Conservation (phyloP, 1,139 yeast species). For the Candida tropicalis region DNA sequence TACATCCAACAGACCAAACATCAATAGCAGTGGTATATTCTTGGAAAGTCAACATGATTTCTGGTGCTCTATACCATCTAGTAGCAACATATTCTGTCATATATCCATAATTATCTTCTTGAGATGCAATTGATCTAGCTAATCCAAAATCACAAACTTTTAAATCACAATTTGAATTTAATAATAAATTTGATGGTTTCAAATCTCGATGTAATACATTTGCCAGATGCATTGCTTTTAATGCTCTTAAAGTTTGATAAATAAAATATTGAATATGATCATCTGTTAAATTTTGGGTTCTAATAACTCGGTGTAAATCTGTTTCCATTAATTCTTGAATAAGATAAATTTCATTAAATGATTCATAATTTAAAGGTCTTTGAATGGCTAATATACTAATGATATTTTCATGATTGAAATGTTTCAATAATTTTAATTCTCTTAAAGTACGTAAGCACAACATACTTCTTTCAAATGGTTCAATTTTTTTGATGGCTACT, state of each 20-base stretch:
- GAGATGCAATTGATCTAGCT: constrained; percentile 40
- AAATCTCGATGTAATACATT: constrained; percentile 44
- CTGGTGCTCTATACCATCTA: constrained; percentile 82
- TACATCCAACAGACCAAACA: constrained; percentile 81
- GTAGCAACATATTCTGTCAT: constrained; percentile 78
- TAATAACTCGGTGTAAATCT: constrained; percentile 62
- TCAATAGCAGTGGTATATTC: constrained; percentile 74
- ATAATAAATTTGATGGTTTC: constrained; percentile 41
- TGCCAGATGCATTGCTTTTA: constrained; percentile 66
- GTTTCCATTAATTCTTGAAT: constrained; percentile 76
- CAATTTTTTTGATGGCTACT: constrained; percentile 48
- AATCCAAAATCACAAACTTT: constrained; percentile 62
- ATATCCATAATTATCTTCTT: constrained; percentile 39
- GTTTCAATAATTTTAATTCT: constrained; percentile 39
- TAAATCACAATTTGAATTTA: constrained; percentile 38
- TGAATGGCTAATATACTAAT: constrained; percentile 42
- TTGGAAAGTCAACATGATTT: constrained; percentile 70
- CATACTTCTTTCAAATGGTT: constrained; percentile 40
- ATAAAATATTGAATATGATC: constrained; percentile 71
- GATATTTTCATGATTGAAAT: constrained; percentile 44
- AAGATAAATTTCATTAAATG: constrained; percentile 66
- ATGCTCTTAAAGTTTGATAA: constrained; percentile 64
- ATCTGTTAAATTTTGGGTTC: constrained; percentile 54
- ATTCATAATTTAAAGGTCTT: constrained; percentile 33
- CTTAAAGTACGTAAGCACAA: constrained; percentile 45